Conservation (phyloP, 2,329 filamentous ascomycete species). For the Stachybotrys echinatus region DNA sequence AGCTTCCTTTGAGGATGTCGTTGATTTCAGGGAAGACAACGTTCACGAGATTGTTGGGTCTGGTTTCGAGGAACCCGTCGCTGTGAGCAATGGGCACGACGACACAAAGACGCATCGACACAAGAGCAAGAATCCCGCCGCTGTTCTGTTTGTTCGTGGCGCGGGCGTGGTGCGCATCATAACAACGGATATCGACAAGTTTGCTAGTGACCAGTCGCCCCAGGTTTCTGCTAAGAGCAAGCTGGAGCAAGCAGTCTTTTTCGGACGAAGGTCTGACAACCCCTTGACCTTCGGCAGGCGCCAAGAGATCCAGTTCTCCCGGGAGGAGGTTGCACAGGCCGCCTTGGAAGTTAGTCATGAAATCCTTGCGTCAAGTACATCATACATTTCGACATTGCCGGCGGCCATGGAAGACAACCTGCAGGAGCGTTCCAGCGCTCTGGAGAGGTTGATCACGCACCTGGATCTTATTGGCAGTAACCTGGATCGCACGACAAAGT, state of each 20-base stretch:
- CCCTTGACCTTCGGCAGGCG: slow-evolving; percentile 79
- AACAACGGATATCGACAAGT: slow-evolving; percentile 53
- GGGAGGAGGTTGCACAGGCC: slow-evolving; percentile 68
- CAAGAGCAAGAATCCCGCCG: slow-evolving; percentile 56
- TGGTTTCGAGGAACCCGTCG: slow-evolving; percentile 54
- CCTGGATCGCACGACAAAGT: slow-evolving; percentile 64
- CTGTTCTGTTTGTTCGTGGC: slow-evolving; percentile 58
- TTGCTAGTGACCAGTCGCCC: slow-evolving; percentile 52
- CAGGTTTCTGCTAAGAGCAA: slow-evolving; percentile 78
- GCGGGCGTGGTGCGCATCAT: slow-evolving; percentile 56
- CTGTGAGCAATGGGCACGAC: slow-evolving; percentile 28
- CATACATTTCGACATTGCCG: slow-evolving; percentile 66
- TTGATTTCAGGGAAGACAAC: slow-evolving; percentile 68
- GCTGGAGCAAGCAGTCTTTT: slow-evolving; percentile 92
- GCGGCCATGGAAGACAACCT: slow-evolving; percentile 80
- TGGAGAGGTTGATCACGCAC: slow-evolving; percentile 70
- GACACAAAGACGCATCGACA: slow-evolving; percentile 45
- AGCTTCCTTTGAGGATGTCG: slow-evolving; percentile 75
- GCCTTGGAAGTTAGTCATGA: slow-evolving; percentile 75
- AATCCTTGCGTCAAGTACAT: slow-evolving; percentile 71
- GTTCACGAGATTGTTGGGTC: slow-evolving; percentile 60
- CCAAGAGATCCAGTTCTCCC: slow-evolving; percentile 59
- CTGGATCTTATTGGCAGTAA: slow-evolving; percentile 60
- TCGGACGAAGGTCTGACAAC: slow-evolving; percentile 74
- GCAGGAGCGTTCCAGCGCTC: slow-evolving; percentile 62